Evolutionary conservation across 2,329 filamentous ascomycete genomes (phyloP), one percentile per base, ranked within the genome.

Genomic region (Fusarium torulosum): DNA sequence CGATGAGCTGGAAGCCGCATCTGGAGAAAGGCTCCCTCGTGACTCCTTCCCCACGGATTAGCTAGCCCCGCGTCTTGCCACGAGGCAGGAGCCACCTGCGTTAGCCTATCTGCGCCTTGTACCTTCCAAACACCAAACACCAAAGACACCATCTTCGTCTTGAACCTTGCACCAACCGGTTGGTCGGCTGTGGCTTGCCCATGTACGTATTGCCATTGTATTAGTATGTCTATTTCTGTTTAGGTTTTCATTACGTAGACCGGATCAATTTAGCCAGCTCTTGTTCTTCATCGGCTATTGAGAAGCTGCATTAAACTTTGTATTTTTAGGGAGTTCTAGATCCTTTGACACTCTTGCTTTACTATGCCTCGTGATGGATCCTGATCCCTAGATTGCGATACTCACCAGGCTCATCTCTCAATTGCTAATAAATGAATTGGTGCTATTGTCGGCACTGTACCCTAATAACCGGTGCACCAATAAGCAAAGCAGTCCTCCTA

Each of bases 1-100:
- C 10, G 5, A 29, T 11, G 27, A 29, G 27, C 27, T 29, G 27
- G 27, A 29, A 14, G 27, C 11, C 4, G 19, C 14, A 17, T 21
- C 14, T 29, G 13, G 7, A 27, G 27, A 50, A 43, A 35, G 15
- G 31, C 17, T 17, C 9, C n/a, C 35, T 20, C 15, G 23, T n/a
- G 17, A 11, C 7, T 23, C 19, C 53, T 31, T 43, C 38, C 40
- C 29, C 21, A 19, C 25, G 17, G n/a, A 13, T 10, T 19, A 40
- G 19, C 40, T 4, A 23, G 17, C 58, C 51, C 46, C 46, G 46
- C 46, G 21, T 42, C 49, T 42, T 59, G 23, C 47, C 54, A 60
- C 43, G 37, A 62, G 58, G 42, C 7, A 55, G 53, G 55, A 19
- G 61, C 46, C 64, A 60, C 64, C 59, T 67, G 59, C 58, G 50